Percentiles rank a stretch among this genome's conserved stretches.
phyloP scores from a whole-genome alignment of 1,139 yeast species.

The Williopsis jadinii region DNA sequence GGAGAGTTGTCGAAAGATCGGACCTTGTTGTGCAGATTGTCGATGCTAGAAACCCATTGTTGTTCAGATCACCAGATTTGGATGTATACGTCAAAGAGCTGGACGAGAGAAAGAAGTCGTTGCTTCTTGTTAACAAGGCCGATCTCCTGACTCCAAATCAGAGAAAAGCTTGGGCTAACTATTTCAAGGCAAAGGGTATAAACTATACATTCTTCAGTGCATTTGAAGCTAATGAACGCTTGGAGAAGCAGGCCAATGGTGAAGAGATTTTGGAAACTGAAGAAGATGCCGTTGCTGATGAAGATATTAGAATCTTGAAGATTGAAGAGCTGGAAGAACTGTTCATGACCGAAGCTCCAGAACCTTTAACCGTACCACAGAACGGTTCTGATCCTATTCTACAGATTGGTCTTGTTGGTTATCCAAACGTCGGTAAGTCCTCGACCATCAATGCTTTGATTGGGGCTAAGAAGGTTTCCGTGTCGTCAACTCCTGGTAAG shows the following conservation, averaged over 20 bases:
- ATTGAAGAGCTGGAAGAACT: constrained; percentile 81
- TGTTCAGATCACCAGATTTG: constrained; percentile 85
- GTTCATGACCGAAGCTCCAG: constrained; percentile 76
- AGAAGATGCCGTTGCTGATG: constrained; percentile 28
- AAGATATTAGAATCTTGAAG: constrained; percentile 62
- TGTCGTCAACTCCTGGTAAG: constrained; percentile 97
- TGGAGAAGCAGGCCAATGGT: constrained; percentile 47
- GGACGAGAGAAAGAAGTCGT: constrained; percentile 62
- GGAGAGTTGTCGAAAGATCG: constrained; percentile 97
- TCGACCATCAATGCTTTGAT: constrained; percentile 93
- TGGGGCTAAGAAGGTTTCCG: constrained; percentile 95
- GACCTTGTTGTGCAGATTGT: constrained; percentile 95
- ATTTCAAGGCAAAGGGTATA: constrained; percentile 61
- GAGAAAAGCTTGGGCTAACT: constrained; percentile 81
- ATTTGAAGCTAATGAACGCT: constrained; percentile 64
- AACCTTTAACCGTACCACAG: constrained; percentile 47
- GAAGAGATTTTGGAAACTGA: constrained; percentile 26
- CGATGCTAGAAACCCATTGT: constrained; percentile 91
- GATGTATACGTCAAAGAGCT: constrained; percentile 76
- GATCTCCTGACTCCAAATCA: constrained; percentile 77
- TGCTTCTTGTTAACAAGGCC: constrained; percentile 88
- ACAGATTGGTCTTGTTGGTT: constrained; percentile 94
- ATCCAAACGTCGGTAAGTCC: constrained; percentile 92
- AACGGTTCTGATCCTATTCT: constrained; percentile 54
- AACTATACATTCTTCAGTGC: constrained; percentile 93